Evolutionary conservation across 2,329 filamentous ascomycete species (phyloP), one percentile per base, ranked within the genome.

Genomic region (Aspergillus neotritici): DNA sequence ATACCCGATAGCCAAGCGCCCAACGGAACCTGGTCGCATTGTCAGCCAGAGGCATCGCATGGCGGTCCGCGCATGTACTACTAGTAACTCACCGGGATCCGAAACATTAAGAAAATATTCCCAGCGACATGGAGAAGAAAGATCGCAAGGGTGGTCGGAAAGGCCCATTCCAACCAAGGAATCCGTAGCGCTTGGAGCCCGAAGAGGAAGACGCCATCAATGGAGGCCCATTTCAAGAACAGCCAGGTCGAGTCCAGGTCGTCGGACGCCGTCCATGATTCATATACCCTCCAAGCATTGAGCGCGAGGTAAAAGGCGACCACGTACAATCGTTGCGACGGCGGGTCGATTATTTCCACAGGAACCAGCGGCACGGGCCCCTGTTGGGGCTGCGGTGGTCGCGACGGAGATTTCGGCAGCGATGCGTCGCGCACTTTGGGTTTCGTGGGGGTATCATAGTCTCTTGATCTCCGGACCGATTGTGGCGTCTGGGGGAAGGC

Each of bases 91-190:
- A 88, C 80, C 32, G 86, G 84, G 48, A 97, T 84, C 51, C 88
- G 84, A 65, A 95, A 94, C 90, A 96, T 96, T 55, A 96, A 71
- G 72, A 94, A 83, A 55, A 83, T 85, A 70, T 96, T 88, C 40
- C 86, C 66, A 2, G 85, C 61, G 3, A 84, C 77, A 64, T 96
- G 89, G 3, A 76, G 54, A 36, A 86, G 65, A 59, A 93, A 94
- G 15, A 90, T 69, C 28, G 78, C 72, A 33, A 85, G 77, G 41
- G 87, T 84, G 1, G 82, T 82, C 30, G 79, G 77, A 58, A 87
- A 86, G 34, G 87, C 87, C 72, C 91, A 87, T 72, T 97, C 89
- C 46, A 98, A 75, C 94, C 93, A 98, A 46, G 93, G 93, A 76
- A 98, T 95, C 63, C 87, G 82, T 56, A 98, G 67, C 53, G 86